phyloP scores from a whole-genome alignment of 345 rosid genomes.

The Psidium guajava region DNA sequence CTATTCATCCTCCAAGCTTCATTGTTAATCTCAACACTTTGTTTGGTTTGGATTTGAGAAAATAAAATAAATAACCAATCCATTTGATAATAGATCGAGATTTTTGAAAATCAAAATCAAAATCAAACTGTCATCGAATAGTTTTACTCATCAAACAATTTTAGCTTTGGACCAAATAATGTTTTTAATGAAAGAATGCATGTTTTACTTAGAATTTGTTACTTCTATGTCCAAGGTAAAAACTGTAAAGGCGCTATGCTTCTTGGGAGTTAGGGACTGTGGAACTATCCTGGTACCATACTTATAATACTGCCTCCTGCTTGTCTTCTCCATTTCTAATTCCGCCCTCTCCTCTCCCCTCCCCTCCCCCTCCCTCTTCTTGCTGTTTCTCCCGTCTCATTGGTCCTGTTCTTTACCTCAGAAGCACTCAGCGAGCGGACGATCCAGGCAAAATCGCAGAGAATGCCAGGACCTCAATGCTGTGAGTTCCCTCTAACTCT shows the following conservation, averaged over 20 bases:
- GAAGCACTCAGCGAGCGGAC: neutral
- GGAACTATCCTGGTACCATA: too few relatives aligned
- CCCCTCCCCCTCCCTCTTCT: neutral
- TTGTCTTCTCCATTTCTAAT: too few relatives aligned
- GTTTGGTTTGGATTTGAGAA: neutral
- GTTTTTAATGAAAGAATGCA: neutral
- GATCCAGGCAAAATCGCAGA: neutral
- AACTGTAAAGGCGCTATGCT: too few relatives aligned
- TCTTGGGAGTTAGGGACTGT: too few relatives aligned
- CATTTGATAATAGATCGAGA: neutral
- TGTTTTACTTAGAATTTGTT: neutral
- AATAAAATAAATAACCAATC: neutral
- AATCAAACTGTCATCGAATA: neutral
- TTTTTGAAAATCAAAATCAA: neutral
- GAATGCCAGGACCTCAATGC: slow-evolving; percentile 67
- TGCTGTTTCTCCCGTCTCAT: neutral
- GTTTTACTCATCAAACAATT: neutral
- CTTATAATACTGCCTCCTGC: too few relatives aligned
- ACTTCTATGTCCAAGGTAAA: too few relatives aligned
- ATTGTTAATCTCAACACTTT: neutral
- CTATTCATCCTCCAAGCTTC: neutral
- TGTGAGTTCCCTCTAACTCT: slow-evolving; percentile 55
- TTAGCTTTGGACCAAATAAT: neutral
- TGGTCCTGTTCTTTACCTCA: neutral
- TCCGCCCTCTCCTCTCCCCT: too few relatives aligned